Conservation (phyloP, 2,329 filamentous ascomycete species). For the Talaromyces islandicus region DNA sequence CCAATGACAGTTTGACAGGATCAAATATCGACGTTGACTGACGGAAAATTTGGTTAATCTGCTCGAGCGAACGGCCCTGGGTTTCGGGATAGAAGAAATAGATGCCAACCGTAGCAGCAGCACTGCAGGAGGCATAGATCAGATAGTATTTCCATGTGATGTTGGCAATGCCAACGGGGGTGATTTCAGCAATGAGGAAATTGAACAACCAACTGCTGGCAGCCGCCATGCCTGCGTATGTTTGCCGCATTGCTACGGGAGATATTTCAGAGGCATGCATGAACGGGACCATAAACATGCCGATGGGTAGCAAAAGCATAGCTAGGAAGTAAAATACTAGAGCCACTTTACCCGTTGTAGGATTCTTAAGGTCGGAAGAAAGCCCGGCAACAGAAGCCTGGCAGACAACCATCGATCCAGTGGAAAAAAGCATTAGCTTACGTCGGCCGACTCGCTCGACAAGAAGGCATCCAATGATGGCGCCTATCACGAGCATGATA, state of each 20-base stretch:
- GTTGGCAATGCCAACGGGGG: background rate
- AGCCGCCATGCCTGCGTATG: background rate
- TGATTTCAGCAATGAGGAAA: slow-evolving; percentile 2
- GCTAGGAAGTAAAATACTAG: background rate
- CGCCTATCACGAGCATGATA: background rate
- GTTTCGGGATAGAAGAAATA: slow-evolving; percentile 3
- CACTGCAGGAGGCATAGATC: background rate
- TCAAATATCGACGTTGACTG: slow-evolving; percentile 11
- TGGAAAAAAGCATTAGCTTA: slow-evolving; percentile 46
- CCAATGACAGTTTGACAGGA: slow-evolving; percentile 8
- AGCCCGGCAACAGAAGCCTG: slow-evolving; percentile 39
- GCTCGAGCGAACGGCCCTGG: slow-evolving; percentile 19
- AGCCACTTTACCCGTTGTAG: slow-evolving; percentile 46
- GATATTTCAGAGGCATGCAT: slow-evolving; percentile 3
- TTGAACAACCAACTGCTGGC: slow-evolving; percentile 1
- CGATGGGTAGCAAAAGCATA: background rate
- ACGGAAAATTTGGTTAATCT: slow-evolving; percentile 22
- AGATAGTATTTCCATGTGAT: slow-evolving; percentile 4
- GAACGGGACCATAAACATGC: background rate
- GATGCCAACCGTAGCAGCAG: background rate
- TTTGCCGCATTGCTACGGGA: background rate
- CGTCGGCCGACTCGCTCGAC: background rate
- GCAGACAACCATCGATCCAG: slow-evolving; percentile 52
- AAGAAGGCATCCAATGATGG: background rate
- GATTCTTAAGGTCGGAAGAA: slow-evolving; percentile 27